These are phyloP conservation scores for Scleroderma bovista DNA, from an alignment of 768 basidiomycete species.

Conservation along the genomic window DNA sequence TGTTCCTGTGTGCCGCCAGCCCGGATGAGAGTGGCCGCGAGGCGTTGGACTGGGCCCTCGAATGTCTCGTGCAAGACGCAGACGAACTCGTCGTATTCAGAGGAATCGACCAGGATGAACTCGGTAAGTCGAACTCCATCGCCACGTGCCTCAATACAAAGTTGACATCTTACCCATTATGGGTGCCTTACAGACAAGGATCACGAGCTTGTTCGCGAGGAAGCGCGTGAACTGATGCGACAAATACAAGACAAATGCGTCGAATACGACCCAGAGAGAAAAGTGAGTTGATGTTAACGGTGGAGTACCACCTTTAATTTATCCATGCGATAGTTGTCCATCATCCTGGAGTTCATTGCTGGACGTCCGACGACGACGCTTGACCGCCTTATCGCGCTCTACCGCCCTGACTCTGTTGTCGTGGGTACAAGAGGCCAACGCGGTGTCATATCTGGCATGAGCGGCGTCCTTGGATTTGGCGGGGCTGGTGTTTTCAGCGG, in stretches of 20 bases:
- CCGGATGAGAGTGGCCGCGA: conserved; percentile 83
- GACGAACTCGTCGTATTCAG: conserved; percentile 92
- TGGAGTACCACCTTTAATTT: no score
- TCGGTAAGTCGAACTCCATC: conserved; percentile 44
- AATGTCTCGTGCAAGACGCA: conserved; percentile 76
- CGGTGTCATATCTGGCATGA: conserved; percentile 40
- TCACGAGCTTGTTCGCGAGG: conserved; percentile 72
- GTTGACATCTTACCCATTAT: conserved; percentile 2
- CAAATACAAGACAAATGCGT: conserved; percentile 75
- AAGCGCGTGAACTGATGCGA: conserved; percentile 78
- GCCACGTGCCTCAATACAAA: no score
- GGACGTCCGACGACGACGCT: conserved; percentile 87
- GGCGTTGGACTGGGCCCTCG: conserved; percentile 91
- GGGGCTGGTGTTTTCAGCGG: conserved; percentile 21
- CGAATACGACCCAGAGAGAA: conserved; percentile 72
- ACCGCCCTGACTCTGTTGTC: conserved; percentile 87
- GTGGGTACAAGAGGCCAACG: conserved; percentile 83
- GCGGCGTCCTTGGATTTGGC: conserved; percentile 38
- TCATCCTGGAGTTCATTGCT: conserved; percentile 92
- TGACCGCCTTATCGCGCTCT: conserved; percentile 87
- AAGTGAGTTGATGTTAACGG: conserved; percentile 39
- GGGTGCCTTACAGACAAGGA: conserved; percentile 51
- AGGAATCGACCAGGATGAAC: conserved; percentile 82
- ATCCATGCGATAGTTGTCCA: conserved; percentile 53
- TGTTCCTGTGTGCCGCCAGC: conserved; percentile 86